A percentile compares a stretch with the other conserved stretches of the same genome.
Conservation (phyloP, 305 asterid species). For the Petunia hybrid region DNA sequence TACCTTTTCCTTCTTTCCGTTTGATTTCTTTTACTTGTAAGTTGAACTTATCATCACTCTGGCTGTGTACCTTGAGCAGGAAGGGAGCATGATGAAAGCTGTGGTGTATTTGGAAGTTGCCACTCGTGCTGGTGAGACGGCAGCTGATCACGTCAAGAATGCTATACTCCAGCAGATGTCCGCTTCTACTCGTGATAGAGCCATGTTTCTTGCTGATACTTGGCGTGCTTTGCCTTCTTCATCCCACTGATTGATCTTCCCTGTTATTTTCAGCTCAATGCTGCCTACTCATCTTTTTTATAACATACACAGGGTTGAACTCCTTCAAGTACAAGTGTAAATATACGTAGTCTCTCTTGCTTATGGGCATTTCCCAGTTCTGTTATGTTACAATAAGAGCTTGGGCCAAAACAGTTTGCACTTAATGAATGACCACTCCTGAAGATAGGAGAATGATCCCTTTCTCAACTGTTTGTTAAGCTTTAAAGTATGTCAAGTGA, state of each 20-base stretch:
- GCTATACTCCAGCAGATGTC: constrained; percentile 61
- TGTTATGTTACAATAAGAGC: background rate
- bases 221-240: constrained; percentile 73
- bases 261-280: background rate
- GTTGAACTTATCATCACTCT: constrained; percentile 36
- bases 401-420: background rate
- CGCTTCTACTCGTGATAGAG: constrained; percentile 54
- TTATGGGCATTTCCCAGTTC: background rate
- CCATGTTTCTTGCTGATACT: constrained; percentile 59
- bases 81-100: constrained; percentile 82
- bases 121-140: constrained; percentile 68
- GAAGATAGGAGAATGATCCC: too few relatives aligned
- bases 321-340: background rate
- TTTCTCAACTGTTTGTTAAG: too few relatives aligned
- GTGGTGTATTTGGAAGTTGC: constrained; percentile 87
- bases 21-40: constrained; percentile 5
- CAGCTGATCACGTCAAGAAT: constrained; percentile 63
- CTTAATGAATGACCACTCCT: background rate
- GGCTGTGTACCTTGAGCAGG: constrained; percentile 49
- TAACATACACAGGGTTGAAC: background rate
- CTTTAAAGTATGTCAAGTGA: background rate
- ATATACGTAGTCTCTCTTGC: background rate
- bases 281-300: background rate
- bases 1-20: background rate
- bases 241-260: constrained; percentile 13